Evolutionary conservation across 2,329 filamentous ascomycete genomes (phyloP).

Genomic region (Drechmeria coniospora): DNA sequence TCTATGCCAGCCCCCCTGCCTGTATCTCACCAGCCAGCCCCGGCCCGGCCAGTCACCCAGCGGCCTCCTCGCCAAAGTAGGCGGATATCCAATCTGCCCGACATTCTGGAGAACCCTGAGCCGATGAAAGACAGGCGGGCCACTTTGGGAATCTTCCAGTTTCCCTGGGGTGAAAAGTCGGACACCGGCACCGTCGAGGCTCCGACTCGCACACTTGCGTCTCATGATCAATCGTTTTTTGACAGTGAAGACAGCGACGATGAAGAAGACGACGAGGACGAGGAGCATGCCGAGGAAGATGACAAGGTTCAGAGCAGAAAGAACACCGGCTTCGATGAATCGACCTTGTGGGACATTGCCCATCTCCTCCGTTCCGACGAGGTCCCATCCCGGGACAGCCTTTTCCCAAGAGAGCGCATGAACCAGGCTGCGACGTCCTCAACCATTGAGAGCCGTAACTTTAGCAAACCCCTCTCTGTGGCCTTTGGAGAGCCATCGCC

Average conservation of each 20-base stretch:
- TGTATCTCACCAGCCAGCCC: constrained; percentile 10
- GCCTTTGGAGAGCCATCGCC: neutral
- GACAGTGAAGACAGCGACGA: constrained; percentile 44
- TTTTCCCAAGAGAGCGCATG: constrained; percentile 23
- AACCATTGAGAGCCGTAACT: neutral
- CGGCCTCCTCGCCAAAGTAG: constrained; percentile 38
- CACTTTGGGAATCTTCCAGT: constrained; percentile 49
- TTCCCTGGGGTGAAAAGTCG: constrained; percentile 49
- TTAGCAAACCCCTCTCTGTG: no score
- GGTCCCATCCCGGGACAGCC: constrained; percentile 35
- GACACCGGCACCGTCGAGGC: constrained; percentile 30
- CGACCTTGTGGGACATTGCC: constrained; percentile 48
- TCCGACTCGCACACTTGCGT: constrained; percentile 2
- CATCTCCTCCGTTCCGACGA: constrained; percentile 37
- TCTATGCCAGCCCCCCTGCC: no score
- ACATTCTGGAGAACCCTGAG: constrained; percentile 47
- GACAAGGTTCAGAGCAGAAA: no score
- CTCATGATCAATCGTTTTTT: constrained; percentile 36
- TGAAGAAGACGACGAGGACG: constrained; percentile 9
- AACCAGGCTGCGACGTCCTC: neutral
- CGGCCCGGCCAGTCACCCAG: constrained; percentile 32
- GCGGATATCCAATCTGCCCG: constrained; percentile 43
- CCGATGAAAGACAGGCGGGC: constrained; percentile 41
- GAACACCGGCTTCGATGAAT: constrained; percentile 49
- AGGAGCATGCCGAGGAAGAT: constrained; percentile 23